Evolutionary conservation across 2,329 filamentous ascomycete species (phyloP), one percentile per base, ranked within the genome.

Genomic region (Xylariaceae sp.): DNA sequence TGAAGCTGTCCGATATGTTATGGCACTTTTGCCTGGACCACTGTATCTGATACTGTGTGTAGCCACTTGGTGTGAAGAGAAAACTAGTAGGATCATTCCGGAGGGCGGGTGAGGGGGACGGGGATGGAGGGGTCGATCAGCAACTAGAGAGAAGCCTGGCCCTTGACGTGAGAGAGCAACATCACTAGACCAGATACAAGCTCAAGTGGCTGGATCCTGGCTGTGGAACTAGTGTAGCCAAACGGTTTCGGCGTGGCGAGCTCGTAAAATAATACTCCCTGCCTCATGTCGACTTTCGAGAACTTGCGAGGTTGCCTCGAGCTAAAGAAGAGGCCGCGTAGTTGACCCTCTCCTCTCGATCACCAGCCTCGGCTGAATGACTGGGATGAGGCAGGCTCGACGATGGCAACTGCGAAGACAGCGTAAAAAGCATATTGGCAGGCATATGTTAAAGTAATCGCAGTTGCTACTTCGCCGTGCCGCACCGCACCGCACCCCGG

Each of bases 341-440:
- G 17, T 55, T 48, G 18, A 30, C 5, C 23, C 23, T 30, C 23
- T 30, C 23, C 37, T 48, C 56, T 55, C 42, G 37, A 53, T n/a
- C 47, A 50, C 53, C 42, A 42, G 35, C 37, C 35, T 11, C n/a
- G 9, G 45, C 18, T 39, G 56, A 47, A 56, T 54, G 47, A 55
- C 23, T 30, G 23, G 23, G 47, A 55, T 37, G 39, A 54, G 51
- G 39, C 50, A 55, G 34, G 11, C 15, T 55, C n/a, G 58, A 53
- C 50, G 65, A 62, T 58, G 61, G 18, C 51, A 56, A 49, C 61
- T 62, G 53, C 51, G 45, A 53, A 48, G 34, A 35, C 35, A 49
- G 56, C 54, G 55, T 45, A 42, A 42, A 58, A 54, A 59, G 57
- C 50, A 52, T 61, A 17, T 55, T 59, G 52, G 15, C 23, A 30